phyloP scores from a whole-genome alignment of 139 green algal species.

The Monoraphidium neglectum region DNA sequence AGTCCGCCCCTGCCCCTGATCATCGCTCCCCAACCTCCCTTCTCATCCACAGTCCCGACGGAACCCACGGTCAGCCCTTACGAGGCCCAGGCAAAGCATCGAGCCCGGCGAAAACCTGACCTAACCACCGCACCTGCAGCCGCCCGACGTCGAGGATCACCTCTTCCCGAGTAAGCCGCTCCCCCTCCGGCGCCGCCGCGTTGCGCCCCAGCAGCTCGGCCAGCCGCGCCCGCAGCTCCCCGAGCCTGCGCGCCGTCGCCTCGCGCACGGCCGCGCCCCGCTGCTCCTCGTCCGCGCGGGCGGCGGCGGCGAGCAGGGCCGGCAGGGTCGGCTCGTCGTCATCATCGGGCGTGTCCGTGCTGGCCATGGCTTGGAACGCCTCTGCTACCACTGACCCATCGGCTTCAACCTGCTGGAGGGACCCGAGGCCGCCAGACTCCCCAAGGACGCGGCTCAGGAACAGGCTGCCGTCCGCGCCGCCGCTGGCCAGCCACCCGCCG shows the following conservation, averaged over 20 bases:
- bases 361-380: not conserved
- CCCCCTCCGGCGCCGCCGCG: not conserved
- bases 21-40: too few relatives aligned
- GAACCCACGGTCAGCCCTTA: too few relatives aligned
- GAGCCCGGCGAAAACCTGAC: too few relatives aligned
- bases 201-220: slow-evolving; percentile 9
- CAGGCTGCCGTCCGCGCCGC: slow-evolving; percentile 14
- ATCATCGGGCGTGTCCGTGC: slow-evolving; percentile 16
- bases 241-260: slow-evolving; percentile 9
- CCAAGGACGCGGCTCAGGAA: not conserved
- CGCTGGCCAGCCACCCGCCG: slow-evolving; percentile 7
- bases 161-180: slow-evolving; percentile 14
- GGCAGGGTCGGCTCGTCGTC: not conserved
- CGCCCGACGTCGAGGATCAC: slow-evolving; percentile 1
- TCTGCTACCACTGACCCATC: too few relatives aligned
- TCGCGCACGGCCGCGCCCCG: not conserved
- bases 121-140: not conserved
- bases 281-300: not conserved
- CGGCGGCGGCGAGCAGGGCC: not conserved
- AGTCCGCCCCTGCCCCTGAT: too few relatives aligned
- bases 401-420: not conserved
- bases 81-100: too few relatives aligned
- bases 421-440: not conserved
- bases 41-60: too few relatives aligned
- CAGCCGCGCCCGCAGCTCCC: not conserved